phyloP scores from a whole-genome alignment of 1,139 yeast genomes.

The Saccharomyces hybrid region DNA sequence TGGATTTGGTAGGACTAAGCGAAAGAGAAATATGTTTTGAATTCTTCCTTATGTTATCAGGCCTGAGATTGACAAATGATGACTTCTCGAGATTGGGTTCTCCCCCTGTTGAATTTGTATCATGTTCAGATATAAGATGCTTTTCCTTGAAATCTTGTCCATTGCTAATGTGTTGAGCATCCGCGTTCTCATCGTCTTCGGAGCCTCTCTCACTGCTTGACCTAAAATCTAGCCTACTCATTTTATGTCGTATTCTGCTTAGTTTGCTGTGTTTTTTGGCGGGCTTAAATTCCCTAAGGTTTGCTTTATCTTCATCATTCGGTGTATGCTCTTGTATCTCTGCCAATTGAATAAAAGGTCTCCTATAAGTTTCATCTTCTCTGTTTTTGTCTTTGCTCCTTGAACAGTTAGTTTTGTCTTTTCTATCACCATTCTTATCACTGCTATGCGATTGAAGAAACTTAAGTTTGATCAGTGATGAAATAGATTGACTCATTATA shows the following conservation, averaged over 20 bases:
- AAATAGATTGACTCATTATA: background rate
- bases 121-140: background rate
- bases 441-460: background rate
- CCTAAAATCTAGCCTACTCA: slow-evolving; percentile 9
- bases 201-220: background rate
- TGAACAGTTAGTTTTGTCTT: background rate
- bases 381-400: background rate
- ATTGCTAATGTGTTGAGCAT: background rate
- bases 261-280: slow-evolving; percentile 5
- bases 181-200: background rate
- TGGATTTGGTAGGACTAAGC: background rate
- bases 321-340: background rate
- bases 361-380: background rate
- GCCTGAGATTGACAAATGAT: background rate
- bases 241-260: slow-evolving; percentile 9
- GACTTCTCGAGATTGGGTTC: background rate
- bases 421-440: background rate
- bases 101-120: background rate
- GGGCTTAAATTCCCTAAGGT: background rate
- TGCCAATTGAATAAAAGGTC: background rate
- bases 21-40: background rate
- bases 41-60: background rate
- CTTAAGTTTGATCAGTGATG: background rate
- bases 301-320: background rate
- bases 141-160: background rate